Conservation (phyloP, 805 yeast species). For the Alloascoidea africana region DNA sequence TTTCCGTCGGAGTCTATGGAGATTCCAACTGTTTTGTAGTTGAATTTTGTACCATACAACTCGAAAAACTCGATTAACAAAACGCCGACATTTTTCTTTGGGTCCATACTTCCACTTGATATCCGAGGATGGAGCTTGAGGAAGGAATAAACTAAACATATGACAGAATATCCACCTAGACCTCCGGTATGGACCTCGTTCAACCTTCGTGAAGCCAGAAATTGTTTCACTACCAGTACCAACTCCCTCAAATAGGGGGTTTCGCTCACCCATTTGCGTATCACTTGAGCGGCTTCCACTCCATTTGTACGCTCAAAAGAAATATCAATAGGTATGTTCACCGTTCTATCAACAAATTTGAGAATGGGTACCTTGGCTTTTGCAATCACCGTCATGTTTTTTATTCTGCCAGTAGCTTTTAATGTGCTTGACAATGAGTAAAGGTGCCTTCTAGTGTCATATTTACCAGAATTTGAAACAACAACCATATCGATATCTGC, state of each 20-base stretch:
- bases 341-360: constrained; percentile 64
- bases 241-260: constrained; percentile 76
- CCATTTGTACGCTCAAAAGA: constrained; percentile 71
- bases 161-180: constrained; percentile 83
- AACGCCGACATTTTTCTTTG: constrained; percentile 70
- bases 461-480: constrained; percentile 40
- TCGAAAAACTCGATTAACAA: constrained; percentile 84
- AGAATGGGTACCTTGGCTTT: constrained; percentile 90
- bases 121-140: constrained; percentile 67
- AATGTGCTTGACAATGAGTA: constrained; percentile 62
- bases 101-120: constrained; percentile 46
- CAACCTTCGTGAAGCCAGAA: constrained; percentile 57
- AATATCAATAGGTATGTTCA: constrained; percentile 69
- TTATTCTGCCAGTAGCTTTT: constrained; percentile 45
- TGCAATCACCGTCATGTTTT: constrained; percentile 70
- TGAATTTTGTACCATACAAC: constrained; percentile 79
- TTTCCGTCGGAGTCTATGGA: too few species aligned
- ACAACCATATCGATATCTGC: constrained; percentile 93
- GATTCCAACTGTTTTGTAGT: constrained; percentile 69
- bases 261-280: constrained; percentile 54
- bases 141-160: constrained; percentile 72
- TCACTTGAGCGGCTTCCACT: constrained; percentile 63
- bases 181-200: constrained; percentile 91
- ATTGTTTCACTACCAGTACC: constrained; percentile 74
- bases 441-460: constrained; percentile 44